phyloP scores from a whole-genome alignment of 1,284 basidiomycete species.

The Fomitopsis schrenkii region DNA sequence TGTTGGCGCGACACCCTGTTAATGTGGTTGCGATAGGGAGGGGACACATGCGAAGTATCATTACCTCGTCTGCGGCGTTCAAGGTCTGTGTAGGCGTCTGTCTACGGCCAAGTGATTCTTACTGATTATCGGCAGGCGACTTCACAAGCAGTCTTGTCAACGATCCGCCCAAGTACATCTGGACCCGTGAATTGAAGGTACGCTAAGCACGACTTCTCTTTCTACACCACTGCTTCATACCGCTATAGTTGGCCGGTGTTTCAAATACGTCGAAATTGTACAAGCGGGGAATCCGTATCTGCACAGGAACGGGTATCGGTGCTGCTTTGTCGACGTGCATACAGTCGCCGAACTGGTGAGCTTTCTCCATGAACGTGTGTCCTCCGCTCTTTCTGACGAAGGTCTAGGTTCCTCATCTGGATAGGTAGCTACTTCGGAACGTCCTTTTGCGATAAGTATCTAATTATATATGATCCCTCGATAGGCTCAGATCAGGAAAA shows the following conservation, averaged over 20 bases:
- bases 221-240: neutral
- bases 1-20: slow-evolving; percentile 11
- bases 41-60: slow-evolving; percentile 67
- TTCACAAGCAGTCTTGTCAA: slow-evolving; percentile 69
- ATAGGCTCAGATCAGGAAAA: slow-evolving; percentile 72
- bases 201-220: slow-evolving; percentile 5
- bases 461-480: neutral
- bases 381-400: slow-evolving; percentile 8
- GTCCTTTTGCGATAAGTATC: neutral
- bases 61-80: slow-evolving; percentile 75
- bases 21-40: slow-evolving; percentile 39
- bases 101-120: neutral
- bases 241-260: slow-evolving; percentile 66
- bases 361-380: slow-evolving; percentile 1
- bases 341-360: slow-evolving; percentile 66
- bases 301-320: slow-evolving; percentile 75
- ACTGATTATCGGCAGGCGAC: slow-evolving; percentile 37
- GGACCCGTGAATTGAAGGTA: slow-evolving; percentile 74
- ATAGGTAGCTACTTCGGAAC: slow-evolving; percentile 43
- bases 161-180: slow-evolving; percentile 61
- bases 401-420: slow-evolving; percentile 68
- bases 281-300: slow-evolving; percentile 71
- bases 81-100: slow-evolving; percentile 36
- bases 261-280: slow-evolving; percentile 75
- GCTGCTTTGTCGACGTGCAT: slow-evolving; percentile 73